phyloP scores from a whole-genome alignment of 805 yeast species.

The Starmerella bombicola region DNA sequence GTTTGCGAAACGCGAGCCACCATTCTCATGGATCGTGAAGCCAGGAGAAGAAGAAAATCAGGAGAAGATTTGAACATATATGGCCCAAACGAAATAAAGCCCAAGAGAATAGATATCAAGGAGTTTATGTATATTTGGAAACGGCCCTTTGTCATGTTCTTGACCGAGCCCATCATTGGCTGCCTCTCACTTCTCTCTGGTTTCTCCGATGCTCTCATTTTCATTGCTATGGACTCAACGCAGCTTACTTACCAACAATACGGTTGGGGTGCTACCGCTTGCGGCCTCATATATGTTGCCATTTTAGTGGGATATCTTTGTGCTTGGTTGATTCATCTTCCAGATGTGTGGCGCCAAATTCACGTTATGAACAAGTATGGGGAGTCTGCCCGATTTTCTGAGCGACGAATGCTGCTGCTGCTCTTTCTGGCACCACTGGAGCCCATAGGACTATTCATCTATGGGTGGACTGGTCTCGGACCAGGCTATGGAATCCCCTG shows the following conservation, averaged over 20 bases:
- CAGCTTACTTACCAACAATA: slow-evolving; percentile 30
- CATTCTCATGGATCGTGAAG: slow-evolving; percentile 31
- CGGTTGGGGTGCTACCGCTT: slow-evolving; percentile 28
- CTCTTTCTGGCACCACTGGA: slow-evolving; percentile 33
- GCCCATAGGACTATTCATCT: slow-evolving; percentile 33
- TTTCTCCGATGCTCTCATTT: slow-evolving; percentile 34
- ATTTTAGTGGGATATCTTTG: slow-evolving; percentile 31
- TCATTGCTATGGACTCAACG: slow-evolving; percentile 33
- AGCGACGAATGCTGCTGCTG: slow-evolving; percentile 24
- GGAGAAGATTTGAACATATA: slow-evolving; percentile 30
- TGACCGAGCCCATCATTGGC: slow-evolving; percentile 32
- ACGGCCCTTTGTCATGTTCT: slow-evolving; percentile 33
- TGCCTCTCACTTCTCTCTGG: slow-evolving; percentile 33
- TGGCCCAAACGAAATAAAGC: slow-evolving; percentile 27
- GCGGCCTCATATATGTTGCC: slow-evolving; percentile 30
- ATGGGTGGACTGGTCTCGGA: slow-evolving; percentile 35
- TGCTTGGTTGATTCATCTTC: slow-evolving; percentile 30
- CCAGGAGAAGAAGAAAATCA: slow-evolving; percentile 29
- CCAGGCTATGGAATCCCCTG: slow-evolving; percentile 29
- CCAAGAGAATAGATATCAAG: slow-evolving; percentile 9
- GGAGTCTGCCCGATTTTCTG: slow-evolving; percentile 21
- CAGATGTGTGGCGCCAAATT: slow-evolving; percentile 30
- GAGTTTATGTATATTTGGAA: slow-evolving; percentile 24
- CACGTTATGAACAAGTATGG: slow-evolving; percentile 26
- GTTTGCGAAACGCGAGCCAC: slow-evolving; percentile 32